Evolutionary conservation across 1,139 yeast genomes (phyloP).

Genomic region (Candida tropicalis): DNA sequence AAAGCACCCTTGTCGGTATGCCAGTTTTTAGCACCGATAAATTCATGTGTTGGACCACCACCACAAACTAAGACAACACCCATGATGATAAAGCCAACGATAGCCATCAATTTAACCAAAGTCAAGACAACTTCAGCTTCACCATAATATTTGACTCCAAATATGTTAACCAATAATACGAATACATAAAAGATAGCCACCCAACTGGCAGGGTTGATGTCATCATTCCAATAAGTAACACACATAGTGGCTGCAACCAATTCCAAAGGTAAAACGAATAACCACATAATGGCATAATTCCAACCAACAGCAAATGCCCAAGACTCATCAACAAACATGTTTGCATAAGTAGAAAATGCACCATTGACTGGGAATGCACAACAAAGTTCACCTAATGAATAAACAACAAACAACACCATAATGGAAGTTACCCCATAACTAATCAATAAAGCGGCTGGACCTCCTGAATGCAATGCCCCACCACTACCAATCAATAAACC

Average conservation of each 20-base stretch:
- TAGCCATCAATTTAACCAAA: slow-evolving; percentile 59
- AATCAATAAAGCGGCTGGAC: slow-evolving; percentile 76
- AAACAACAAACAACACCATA: slow-evolving; percentile 73
- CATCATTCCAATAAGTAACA: slow-evolving; percentile 62
- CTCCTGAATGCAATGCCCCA: slow-evolving; percentile 64
- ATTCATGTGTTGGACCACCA: slow-evolving; percentile 65
- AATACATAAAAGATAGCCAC: slow-evolving; percentile 65
- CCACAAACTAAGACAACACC: slow-evolving; percentile 67
- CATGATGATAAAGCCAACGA: slow-evolving; percentile 64
- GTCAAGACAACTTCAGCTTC: slow-evolving; percentile 72
- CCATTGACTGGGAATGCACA: slow-evolving; percentile 80
- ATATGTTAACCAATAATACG: slow-evolving; percentile 58
- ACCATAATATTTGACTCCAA: slow-evolving; percentile 75
- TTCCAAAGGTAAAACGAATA: slow-evolving; percentile 74
- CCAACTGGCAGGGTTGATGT: slow-evolving; percentile 63
- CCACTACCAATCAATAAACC: slow-evolving; percentile 81
- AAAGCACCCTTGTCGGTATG: slow-evolving; percentile 54
- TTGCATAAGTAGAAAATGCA: slow-evolving; percentile 72
- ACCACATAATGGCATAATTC: slow-evolving; percentile 83
- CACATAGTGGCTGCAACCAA: slow-evolving; percentile 77
- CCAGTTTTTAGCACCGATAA: slow-evolving; percentile 67
- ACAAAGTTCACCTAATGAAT: slow-evolving; percentile 85
- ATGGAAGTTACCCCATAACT: slow-evolving; percentile 72
- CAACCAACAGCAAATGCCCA: slow-evolving; percentile 82
- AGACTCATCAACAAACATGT: slow-evolving; percentile 70